These are phyloP conservation scores for Scheffersomyces illinoinensis DNA, from an alignment of 1,139 yeast genomes.

Conservation along the genomic window DNA sequence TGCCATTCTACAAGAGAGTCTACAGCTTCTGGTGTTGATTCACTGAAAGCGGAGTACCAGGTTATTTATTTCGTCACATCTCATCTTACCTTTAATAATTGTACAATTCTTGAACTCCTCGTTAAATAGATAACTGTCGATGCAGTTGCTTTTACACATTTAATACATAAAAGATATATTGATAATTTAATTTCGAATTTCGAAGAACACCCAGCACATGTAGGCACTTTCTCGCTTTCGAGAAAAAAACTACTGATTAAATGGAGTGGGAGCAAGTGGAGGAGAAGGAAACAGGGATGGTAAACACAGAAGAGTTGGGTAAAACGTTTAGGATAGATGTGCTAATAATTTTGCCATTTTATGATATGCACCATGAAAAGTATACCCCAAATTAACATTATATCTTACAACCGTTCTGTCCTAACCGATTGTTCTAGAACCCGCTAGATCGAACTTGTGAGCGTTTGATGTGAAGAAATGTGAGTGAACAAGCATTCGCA, in stretches of 20 bases:
- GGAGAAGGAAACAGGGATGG: too few relatives aligned
- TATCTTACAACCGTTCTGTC: background rate
- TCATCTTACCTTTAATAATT: background rate
- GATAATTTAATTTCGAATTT: background rate
- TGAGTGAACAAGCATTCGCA: too few relatives aligned
- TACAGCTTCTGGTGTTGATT: slow-evolving; percentile 51
- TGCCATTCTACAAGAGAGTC: slow-evolving; percentile 33
- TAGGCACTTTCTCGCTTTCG: too few relatives aligned
- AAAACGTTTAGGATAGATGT: too few relatives aligned
- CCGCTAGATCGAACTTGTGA: too few relatives aligned
- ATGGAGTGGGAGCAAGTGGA: too few relatives aligned
- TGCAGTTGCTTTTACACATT: background rate
- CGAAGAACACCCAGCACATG: background rate
- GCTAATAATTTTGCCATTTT: too few relatives aligned
- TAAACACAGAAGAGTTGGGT: too few relatives aligned
- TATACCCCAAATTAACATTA: background rate
- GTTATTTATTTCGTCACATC: background rate
- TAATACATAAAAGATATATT: background rate
- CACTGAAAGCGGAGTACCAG: background rate
- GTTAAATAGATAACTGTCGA: background rate
- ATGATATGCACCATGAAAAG: background rate
- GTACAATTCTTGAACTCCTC: background rate
- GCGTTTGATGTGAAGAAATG: too few relatives aligned
- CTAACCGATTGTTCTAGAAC: background rate
- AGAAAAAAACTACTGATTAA: too few relatives aligned